Base-by-base conservation (phyloP, 495 filamentous ascomycete genomes). In the Penicillium ochrochloron region DNA sequence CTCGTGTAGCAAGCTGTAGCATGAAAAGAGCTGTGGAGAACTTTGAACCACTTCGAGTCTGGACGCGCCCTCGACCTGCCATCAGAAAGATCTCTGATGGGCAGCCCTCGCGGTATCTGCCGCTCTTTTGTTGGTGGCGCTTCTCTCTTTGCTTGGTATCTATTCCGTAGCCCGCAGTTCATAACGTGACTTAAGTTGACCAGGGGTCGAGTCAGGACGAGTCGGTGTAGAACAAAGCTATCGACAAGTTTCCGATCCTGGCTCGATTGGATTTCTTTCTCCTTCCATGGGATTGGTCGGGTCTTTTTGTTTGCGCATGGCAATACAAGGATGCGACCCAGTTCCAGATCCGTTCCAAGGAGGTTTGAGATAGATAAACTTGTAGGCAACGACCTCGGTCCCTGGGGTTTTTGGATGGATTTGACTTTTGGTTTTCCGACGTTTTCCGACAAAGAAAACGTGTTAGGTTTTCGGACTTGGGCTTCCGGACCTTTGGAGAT, bases 361-460 rank as follows among this genome's bases (percentile, higher is more conserved):
- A 10, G 31, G 53, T 56, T n/a, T n/a, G 27, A 37, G 53, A 56
- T 35, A 56, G 33, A 21, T 37, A 34, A 8, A 11, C 11, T 12
- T 52, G 11, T 54, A n/a, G 27, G 51, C 27, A 54, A 54, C 53
- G 53, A 35, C 53, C 53, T 56, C 53, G 53, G 53, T 37, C 11
- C 9, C 53, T 56, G 25, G 25, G 4, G 25, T 27, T 27, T 27
- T 4, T 27, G 3, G 48, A 35, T 8, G 56, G 14, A 17, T 44
- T 41, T 29, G 17, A 29, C 21, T 58, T 58, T 58, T 27, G 35
- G 35, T 19, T n/a, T n/a, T n/a, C n/a, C n/a, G n/a, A n/a, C n/a
- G n/a, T 44, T 44, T 15, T 31, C 39, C 6, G 37, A 58, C 56
- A 58, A 44, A 44, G 56, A 44, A 44, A 31, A 29, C 23, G 0